Evolutionary conservation across 495 filamentous ascomycete species (phyloP).

Genomic region (Penicillium manginii): DNA sequence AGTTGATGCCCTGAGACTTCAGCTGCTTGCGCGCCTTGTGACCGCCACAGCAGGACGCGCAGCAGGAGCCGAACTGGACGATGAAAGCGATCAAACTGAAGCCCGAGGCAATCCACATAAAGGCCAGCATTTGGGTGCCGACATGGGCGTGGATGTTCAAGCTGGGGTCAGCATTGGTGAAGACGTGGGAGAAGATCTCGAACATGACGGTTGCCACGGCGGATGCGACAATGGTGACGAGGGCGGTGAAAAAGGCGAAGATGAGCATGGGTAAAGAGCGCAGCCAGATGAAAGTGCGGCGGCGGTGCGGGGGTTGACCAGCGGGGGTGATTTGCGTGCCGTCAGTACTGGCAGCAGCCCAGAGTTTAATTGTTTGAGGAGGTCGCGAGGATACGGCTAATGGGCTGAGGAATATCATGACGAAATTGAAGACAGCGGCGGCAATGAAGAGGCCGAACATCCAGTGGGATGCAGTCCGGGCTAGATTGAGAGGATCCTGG

Average conservation of each 20-base stretch:
- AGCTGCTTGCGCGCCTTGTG: constrained; percentile 46
- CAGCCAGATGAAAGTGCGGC: constrained; percentile 50
- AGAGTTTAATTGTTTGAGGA: constrained; percentile 41
- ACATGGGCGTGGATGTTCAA: constrained; percentile 76
- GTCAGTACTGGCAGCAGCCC: constrained; percentile 11
- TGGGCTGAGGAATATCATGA: constrained; percentile 68
- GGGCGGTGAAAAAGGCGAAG: constrained; percentile 63
- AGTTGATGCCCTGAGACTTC: constrained; percentile 28
- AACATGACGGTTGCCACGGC: constrained; percentile 82
- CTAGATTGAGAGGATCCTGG: constrained; percentile 69
- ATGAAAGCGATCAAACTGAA: constrained; percentile 70
- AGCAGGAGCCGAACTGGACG: constrained; percentile 72
- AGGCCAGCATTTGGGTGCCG: constrained; percentile 77
- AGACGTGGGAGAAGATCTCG: constrained; percentile 73
- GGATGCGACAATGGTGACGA: constrained; percentile 69
- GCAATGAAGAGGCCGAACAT: constrained; percentile 91
- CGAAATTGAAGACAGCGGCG: constrained; percentile 64
- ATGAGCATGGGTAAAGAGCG: constrained; percentile 57
- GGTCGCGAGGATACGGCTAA: constrained; percentile 58
- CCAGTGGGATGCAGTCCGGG: constrained; percentile 77
- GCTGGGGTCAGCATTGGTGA: constrained; percentile 59
- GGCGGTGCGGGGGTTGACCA: constrained; percentile 40
- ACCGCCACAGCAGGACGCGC: constrained; percentile 54
- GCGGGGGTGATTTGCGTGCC: constrained; percentile 17
- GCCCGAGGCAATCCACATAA: constrained; percentile 83